These are phyloP conservation scores for Gymnopus androsaceus DNA, from an alignment of 1,284 basidiomycete species.

Conservation along the genomic window DNA sequence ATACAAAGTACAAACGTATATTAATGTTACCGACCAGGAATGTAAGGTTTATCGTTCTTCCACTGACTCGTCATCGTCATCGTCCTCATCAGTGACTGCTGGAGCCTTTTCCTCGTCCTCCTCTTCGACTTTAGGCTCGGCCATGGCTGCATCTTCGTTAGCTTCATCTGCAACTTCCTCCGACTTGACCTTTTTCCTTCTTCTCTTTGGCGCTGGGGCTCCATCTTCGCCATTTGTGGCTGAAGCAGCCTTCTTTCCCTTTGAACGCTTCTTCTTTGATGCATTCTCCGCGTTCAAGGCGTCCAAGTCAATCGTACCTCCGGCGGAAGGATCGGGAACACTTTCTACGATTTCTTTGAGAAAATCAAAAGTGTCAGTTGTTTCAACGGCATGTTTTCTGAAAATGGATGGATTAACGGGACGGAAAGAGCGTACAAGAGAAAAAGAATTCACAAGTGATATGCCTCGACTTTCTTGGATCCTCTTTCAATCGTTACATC, in stretches of 20 bases:
- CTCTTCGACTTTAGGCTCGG: constrained; percentile 4
- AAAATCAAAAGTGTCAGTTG: constrained; percentile 91
- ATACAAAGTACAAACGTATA: constrained; percentile 3
- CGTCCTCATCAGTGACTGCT: constrained; percentile 14
- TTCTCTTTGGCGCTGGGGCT: constrained; percentile 18
- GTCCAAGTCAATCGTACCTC: constrained; percentile 73
- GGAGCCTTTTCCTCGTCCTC: constrained; percentile 15
- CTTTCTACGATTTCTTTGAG: constrained; percentile 91
- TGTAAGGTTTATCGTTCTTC: constrained; percentile 12
- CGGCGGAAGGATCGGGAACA: constrained; percentile 87
- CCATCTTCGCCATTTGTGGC: constrained; percentile 29
- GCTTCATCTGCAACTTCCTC: constrained; percentile 3
- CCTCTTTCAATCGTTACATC: constrained; percentile 83
- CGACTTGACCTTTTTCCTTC: constrained; percentile 18
- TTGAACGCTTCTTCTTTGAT: constrained; percentile 57
- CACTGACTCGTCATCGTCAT: constrained; percentile 15
- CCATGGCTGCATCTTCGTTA: constrained; percentile 7
- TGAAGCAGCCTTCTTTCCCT: constrained; percentile 50
- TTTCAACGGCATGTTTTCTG: constrained; percentile 93
- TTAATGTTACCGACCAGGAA: constrained; percentile 5
- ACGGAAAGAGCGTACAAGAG: not conserved
- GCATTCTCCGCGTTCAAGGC: constrained; percentile 54
- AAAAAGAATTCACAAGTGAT: constrained; percentile 82
- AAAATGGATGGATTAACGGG: constrained; percentile 8
- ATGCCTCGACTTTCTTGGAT: constrained; percentile 89